Conservation (phyloP, 352 stramenopile species). For the Phytophthora brassicae region DNA sequence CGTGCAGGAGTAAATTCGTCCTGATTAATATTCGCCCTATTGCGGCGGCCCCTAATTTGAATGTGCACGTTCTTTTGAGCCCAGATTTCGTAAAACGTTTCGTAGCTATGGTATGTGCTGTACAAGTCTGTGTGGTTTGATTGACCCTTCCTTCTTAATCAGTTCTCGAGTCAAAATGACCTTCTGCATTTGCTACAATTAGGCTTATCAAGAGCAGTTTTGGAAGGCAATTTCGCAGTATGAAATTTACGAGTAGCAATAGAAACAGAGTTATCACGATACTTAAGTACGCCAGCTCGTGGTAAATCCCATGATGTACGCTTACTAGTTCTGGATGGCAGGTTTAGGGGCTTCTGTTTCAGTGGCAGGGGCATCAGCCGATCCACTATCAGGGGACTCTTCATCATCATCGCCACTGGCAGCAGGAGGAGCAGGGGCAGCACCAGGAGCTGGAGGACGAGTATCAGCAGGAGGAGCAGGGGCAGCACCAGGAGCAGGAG, state of each 20-base stretch:
- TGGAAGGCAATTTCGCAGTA: conserved; percentile 26
- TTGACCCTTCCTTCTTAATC: too few species aligned
- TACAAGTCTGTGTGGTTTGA: too few species aligned
- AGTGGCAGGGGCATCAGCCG: not conserved
- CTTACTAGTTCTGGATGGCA: conserved; percentile 16
- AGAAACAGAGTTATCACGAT: conserved; percentile 22
- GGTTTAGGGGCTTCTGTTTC: not conserved
- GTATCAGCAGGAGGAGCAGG: not conserved
- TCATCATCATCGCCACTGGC: not conserved
- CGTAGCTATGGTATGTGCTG: too few species aligned
- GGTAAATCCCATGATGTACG: conserved; percentile 20
- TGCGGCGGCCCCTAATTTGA: conserved; percentile 17
- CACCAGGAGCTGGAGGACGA: too few species aligned
- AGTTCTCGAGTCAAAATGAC: not conserved
- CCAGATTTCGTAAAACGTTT: conserved; percentile 15
- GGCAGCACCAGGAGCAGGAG: not conserved
- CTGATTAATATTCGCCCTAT: conserved; percentile 8
- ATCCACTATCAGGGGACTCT: not conserved
- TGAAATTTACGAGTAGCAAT: conserved; percentile 32
- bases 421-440: not conserved
- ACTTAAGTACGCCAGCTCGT: conserved; percentile 23
- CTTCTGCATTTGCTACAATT: not conserved
- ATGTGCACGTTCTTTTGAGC: conserved; percentile 20
- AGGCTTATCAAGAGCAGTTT: not conserved
- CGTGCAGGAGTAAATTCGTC: conserved; percentile 21